Evolutionary conservation across 495 filamentous ascomycete species (phyloP).

Genomic region (Aspergillus indologenus): DNA sequence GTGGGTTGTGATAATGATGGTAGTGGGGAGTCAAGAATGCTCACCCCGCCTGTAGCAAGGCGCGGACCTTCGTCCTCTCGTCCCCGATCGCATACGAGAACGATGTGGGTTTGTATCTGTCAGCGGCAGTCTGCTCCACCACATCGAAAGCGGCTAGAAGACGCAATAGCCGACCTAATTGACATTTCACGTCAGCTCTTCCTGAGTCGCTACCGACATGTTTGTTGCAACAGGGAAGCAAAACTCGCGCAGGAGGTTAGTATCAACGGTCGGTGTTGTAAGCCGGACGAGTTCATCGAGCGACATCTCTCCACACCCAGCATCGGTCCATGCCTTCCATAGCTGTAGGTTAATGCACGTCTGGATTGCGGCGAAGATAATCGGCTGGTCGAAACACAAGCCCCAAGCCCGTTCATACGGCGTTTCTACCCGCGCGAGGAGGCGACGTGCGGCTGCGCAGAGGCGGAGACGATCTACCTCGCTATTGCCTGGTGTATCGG

Average conservation of each 20-base stretch:
- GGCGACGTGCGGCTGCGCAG: constrained; percentile 26
- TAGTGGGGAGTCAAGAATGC: constrained; percentile 9
- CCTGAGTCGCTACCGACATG: no score
- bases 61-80: constrained; percentile 31
- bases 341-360: constrained; percentile 28
- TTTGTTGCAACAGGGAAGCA: no score
- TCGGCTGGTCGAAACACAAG: constrained; percentile 30
- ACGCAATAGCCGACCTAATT: constrained; percentile 38
- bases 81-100: constrained; percentile 38
- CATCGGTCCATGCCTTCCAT: constrained; percentile 26
- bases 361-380: constrained; percentile 29
- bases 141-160: constrained; percentile 37
- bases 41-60: constrained; percentile 36
- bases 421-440: constrained; percentile 26
- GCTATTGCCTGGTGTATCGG: constrained; percentile 19
- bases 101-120: constrained; percentile 34
- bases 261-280: constrained; percentile 20
- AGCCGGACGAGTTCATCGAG: constrained; percentile 24
- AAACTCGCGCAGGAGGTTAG: constrained; percentile 26
- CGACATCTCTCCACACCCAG: constrained; percentile 24
- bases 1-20: background rate
- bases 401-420: constrained; percentile 31
- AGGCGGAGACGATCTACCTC: constrained; percentile 29
- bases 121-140: constrained; percentile 34
- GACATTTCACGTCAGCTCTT: background rate